Percentiles rank a stretch among this genome's conserved stretches.
Evolutionary conservation across 805 yeast genomes (phyloP).

Genomic region (Sungouiozyma intestinalis): DNA sequence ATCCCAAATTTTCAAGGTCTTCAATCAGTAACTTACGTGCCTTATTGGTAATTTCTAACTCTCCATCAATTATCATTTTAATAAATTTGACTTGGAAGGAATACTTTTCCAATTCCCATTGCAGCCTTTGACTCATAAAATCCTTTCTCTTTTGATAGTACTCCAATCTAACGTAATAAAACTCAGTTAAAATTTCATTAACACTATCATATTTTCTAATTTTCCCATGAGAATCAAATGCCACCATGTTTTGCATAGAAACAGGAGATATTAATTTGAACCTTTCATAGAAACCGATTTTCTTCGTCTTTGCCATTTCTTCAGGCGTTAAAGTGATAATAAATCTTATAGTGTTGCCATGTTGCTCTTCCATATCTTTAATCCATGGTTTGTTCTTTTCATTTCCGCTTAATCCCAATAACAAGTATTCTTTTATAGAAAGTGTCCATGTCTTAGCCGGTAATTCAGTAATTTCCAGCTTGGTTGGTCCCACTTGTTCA

Average conservation of each 20-base stretch:
- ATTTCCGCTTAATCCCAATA: conserved; percentile 62
- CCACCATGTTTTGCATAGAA: conserved; percentile 81
- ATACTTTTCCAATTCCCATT: conserved; percentile 64
- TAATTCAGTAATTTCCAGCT: conserved; percentile 81
- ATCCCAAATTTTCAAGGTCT: conserved; percentile 52
- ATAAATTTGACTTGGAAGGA: conserved; percentile 83
- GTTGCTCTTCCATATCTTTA: conserved; percentile 91
- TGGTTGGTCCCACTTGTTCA: conserved; percentile 67
- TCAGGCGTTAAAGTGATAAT: conserved; percentile 62
- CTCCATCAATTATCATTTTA: conserved; percentile 73
- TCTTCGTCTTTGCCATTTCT: conserved; percentile 72
- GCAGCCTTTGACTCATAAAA: conserved; percentile 52
- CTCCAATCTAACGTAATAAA: conserved; percentile 76
- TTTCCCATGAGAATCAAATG: conserved; percentile 83
- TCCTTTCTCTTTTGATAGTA: conserved; percentile 89
- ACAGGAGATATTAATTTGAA: conserved; percentile 67
- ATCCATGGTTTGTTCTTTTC: conserved; percentile 78
- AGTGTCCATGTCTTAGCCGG: conserved; percentile 92
- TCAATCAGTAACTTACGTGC: conserved; percentile 53
- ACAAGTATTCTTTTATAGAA: conserved; percentile 73
- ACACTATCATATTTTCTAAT: conserved; percentile 72
- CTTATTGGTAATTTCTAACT: conserved; percentile 63
- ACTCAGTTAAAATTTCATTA: conserved; percentile 72
- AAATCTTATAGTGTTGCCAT: conserved; percentile 70
- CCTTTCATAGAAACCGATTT: conserved; percentile 71